Base-by-base conservation (phyloP, 768 basidiomycete species). In the Rossbeevera mucosa region DNA sequence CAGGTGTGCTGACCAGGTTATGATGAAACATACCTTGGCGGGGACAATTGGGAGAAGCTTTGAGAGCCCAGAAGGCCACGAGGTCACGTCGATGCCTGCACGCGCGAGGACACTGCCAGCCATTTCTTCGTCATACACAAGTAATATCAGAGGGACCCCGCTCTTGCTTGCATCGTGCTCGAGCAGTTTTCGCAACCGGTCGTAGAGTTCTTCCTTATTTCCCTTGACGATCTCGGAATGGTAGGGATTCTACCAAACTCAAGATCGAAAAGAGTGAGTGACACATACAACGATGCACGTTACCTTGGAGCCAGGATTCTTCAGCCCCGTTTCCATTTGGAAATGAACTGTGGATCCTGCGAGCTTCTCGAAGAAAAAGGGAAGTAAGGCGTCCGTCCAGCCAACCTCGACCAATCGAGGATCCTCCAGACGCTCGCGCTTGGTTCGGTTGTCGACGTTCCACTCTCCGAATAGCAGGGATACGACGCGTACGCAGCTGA, bases 101-200 rank as follows among this genome's bases (percentile, higher is more conserved):
- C 70, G 72, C 16, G 57, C 56, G 7, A 83, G 66, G 9, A 74
- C 64, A n/a, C 67, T 68, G 6, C 65, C 58, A 0, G 77, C 71
- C 55, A 73, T 62, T 36, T 71, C 61, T 52, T 74, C 69, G 24
- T 76, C 68, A 40, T 76, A 70, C 3, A 82, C 76, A 7, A 84
- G 71, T 5, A 83, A 61, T 22, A 83, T 58, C 46, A 74, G 60
- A 0, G 80, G 79, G 3, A 54, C 36, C 21, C 55, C 60, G 12
- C 50, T 59, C 53, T 54, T 51, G 30, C 53, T 47, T 1, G 48
- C 42, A 29, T 64, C 60, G 13, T 62, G 59, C 7, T 20, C 25
- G 20, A 73, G 57, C 12, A 70, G 26, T 4, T 46, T 38, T 42
- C 64, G 60, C 46, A 62, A 36, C 1, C 58, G 62, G 12, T 41